Base-by-base conservation (phyloP, 441 rosid genomes). In the Erodium trifolium region DNA sequence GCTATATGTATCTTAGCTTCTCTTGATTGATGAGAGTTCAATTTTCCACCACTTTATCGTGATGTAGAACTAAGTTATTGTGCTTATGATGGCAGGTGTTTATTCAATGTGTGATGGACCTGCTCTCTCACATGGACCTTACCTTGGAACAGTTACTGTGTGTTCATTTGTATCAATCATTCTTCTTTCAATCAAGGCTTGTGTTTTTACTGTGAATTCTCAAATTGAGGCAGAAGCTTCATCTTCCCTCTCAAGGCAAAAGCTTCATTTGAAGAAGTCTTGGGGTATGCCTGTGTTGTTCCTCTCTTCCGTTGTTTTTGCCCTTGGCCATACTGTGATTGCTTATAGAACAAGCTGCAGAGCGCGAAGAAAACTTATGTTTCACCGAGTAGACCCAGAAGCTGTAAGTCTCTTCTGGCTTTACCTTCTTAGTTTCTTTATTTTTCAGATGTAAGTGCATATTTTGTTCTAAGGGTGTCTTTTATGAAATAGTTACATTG, bases 241-340 rank as follows among this genome's bases (percentile, higher is more conserved):
- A 10, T 76, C 71, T 57, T 89, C 96, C 37, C 82, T 81, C 4
- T 78, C 98, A 17, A 89, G 89, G 74, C 90, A 86, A 79, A 83
- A 80, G 68, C 84, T 93, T 29, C 96, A 93, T 69, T 76, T 93
- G 69, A 93, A 93, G 76, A 93, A 87, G 79, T 89, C 97, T 12
- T 89, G 93, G 98, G 98, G 96, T 11, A 93, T 93, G 97, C 96
- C 98, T 4, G 98, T 93, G 72, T 80, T 93, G 84, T 93, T 93
- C 77, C 87, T 93, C 49, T 91, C 98, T 0, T 93, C 98, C 0
- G 85, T 91, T 0, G 98, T 89, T 13, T 91, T 91, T 69, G 95
- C 97, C 23, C 92, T 93, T 68, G 98, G 98, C 59, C 97, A 93
- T 70, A 86, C 78, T 34, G 95, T 93, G 69, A 79, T 91, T 67